Evolutionary conservation across 1,139 yeast genomes (phyloP).

Genomic region (Hanseniaspora sp.): DNA sequence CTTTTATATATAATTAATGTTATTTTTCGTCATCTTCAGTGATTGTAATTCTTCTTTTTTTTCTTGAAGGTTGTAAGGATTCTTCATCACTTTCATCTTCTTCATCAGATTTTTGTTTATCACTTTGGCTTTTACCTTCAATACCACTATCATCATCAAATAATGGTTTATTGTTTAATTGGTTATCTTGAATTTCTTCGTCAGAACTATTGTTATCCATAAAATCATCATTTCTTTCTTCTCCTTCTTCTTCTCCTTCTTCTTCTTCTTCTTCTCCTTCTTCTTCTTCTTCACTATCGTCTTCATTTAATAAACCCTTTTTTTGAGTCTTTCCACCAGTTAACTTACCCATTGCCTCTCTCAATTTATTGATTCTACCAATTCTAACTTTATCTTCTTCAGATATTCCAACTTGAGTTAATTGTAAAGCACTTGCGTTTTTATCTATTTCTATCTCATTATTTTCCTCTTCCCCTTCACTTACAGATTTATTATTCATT

Average conservation of each 20-base stretch:
- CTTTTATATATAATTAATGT: too few relatives aligned
- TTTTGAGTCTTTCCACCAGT: constrained; percentile 11
- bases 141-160: not conserved
- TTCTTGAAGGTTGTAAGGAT: not conserved
- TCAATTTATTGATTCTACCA: not conserved
- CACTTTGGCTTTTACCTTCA: not conserved
- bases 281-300: constrained; percentile 1
- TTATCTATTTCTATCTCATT: not conserved
- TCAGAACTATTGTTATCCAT: not conserved
- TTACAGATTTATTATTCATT: not conserved
- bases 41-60: not conserved
- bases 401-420: constrained; percentile 13
- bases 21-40: constrained; percentile 11
- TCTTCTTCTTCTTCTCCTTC: constrained; percentile 15
- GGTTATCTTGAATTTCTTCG: not conserved
- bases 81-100: constrained; percentile 16
- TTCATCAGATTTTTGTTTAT: not conserved
- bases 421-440: not conserved
- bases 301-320: constrained; percentile 8
- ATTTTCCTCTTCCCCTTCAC: constrained; percentile 15
- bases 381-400: constrained; percentile 12
- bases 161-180: not conserved
- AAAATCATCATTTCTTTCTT: constrained; percentile 7
- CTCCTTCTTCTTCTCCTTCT: constrained; percentile 7
- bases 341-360: constrained; percentile 14